These are phyloP conservation scores for Pseudogymnoascus sp. DNA, from an alignment of 2,329 filamentous ascomycete genomes.

Conservation along the genomic window DNA sequence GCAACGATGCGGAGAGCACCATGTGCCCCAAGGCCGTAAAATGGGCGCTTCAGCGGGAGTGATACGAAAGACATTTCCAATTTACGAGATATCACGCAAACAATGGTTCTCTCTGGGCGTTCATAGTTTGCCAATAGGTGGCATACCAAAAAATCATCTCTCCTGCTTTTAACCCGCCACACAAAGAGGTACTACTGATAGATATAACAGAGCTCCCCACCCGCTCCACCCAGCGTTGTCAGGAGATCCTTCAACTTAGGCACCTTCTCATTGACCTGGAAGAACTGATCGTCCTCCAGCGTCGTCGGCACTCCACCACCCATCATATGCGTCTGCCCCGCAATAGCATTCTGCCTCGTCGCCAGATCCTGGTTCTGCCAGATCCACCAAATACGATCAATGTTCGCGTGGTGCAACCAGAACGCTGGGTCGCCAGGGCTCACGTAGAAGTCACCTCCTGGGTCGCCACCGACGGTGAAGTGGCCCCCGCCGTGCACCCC, in stretches of 20 bases:
- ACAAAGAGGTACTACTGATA: background rate
- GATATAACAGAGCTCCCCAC: slow-evolving; percentile 10
- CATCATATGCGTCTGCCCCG: slow-evolving; percentile 19
- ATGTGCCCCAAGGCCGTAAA: background rate
- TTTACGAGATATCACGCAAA: background rate
- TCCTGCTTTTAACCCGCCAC: background rate
- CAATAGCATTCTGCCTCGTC: slow-evolving; percentile 21
- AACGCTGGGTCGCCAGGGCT: slow-evolving; percentile 39
- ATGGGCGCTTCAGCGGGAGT: background rate
- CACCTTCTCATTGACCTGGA: background rate
- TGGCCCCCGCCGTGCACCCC: slow-evolving; percentile 35
- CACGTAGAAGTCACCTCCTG: slow-evolving; percentile 36
- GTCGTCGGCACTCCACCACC: slow-evolving; percentile 12
- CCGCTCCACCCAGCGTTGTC: background rate
- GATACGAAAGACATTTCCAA: background rate
- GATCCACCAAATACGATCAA: slow-evolving; percentile 40
- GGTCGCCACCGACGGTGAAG: slow-evolving; percentile 37
- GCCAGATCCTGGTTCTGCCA: slow-evolving; percentile 39
- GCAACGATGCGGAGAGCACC: background rate
- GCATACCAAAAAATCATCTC: background rate
- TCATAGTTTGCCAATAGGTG: background rate
- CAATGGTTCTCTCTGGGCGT: background rate
- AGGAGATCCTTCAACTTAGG: background rate
- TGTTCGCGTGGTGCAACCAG: slow-evolving; percentile 37
- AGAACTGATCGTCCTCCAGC: background rate